Percentiles rank a stretch among this genome's conserved stretches.
Evolutionary conservation across 140 eudicot genomes (phyloP).

Genomic region (Cichorium intybus): DNA sequence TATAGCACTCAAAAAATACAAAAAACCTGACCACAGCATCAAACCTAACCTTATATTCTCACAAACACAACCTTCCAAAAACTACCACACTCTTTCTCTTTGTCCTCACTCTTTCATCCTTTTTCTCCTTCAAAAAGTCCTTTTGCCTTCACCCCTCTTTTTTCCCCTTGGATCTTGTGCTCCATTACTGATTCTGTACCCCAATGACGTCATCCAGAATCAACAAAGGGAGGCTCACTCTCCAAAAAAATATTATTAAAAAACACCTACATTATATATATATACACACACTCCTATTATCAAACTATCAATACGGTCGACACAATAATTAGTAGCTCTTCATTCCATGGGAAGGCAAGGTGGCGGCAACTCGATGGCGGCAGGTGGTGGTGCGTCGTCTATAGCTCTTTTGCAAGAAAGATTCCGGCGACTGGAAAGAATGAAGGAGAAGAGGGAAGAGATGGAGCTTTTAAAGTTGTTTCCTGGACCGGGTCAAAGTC

Average conservation of each 20-base stretch:
- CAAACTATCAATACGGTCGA: slow-evolving; percentile 17
- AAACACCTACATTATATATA: slow-evolving; percentile 14
- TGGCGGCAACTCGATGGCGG: slow-evolving; percentile 25
- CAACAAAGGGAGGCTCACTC: slow-evolving; percentile 37
- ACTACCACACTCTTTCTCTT: background rate
- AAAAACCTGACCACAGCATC: slow-evolving; percentile 23
- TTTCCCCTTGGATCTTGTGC: slow-evolving; percentile 56
- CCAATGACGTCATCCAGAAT: slow-evolving; percentile 33
- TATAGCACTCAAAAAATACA: slow-evolving; percentile 6
- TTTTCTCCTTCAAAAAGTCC: slow-evolving; percentile 43
- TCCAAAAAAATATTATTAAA: slow-evolving; percentile 9
- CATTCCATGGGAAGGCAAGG: slow-evolving; percentile 41
- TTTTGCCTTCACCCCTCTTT: slow-evolving; percentile 26
- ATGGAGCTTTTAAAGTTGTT: slow-evolving; percentile 39
- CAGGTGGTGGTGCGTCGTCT: slow-evolving; percentile 46
- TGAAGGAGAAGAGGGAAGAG: slow-evolving; percentile 58
- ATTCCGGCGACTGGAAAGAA: slow-evolving; percentile 46
- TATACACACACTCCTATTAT: background rate
- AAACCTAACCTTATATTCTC: slow-evolving; percentile 37
- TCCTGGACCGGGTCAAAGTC: slow-evolving; percentile 23
- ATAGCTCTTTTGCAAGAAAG: slow-evolving; percentile 64
- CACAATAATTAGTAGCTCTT: slow-evolving; percentile 18
- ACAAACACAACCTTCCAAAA: slow-evolving; percentile 43
- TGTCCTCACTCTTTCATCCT: slow-evolving; percentile 30
- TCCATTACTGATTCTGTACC: slow-evolving; percentile 34